Evolutionary conservation across 176 grass and related monocot species (phyloP), one percentile per base, ranked within the genome.

Genomic region (Oryza punctata): DNA sequence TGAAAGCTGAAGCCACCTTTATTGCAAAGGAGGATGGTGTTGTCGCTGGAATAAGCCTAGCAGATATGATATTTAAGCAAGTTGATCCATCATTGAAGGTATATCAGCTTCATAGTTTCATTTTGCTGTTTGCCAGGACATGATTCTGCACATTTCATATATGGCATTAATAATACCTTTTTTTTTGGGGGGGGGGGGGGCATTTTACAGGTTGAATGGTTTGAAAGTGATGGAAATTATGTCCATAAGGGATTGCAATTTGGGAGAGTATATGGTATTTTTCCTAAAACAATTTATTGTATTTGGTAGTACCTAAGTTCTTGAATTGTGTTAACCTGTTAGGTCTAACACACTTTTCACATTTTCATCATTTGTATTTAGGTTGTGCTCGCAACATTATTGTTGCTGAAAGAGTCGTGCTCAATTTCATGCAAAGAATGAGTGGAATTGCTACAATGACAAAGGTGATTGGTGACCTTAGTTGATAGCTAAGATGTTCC

Each of bases 361-460:
- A 25, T 64, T 85, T 16, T 61, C 25, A 64, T 86, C 49, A 12
- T 64, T 72, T 85, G 14, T 63, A 72, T 65, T 65, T 87, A 95
- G 96, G 96, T 30, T 90, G 91, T 78, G 96, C 96, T 29, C 75
- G 76, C 32, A 98, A 78, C 78, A 98, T 98, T 29, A 95, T 98
- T 27, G 80, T 98, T 67, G 96, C 93, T 33, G 96, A 98, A 85
- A 90, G 96, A 66, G 91, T 98, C 64, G 96, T 90, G 65, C 96
- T 98, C 52, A 98, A 98, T 83, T 98, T 98, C 81, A 98, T 98
- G 91, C 96, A 98, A 90, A 95, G 96, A 71, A 98, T 95, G 96
- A 98, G 96, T 70, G 96, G 96, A 70, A 98, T 95, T 60, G 96
- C 96, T 12, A 98, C 96, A 63, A 83, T 98, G 33, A 93, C 96